phyloP scores from a whole-genome alignment of 768 basidiomycete species.

The Guyanaporus albipodus region DNA sequence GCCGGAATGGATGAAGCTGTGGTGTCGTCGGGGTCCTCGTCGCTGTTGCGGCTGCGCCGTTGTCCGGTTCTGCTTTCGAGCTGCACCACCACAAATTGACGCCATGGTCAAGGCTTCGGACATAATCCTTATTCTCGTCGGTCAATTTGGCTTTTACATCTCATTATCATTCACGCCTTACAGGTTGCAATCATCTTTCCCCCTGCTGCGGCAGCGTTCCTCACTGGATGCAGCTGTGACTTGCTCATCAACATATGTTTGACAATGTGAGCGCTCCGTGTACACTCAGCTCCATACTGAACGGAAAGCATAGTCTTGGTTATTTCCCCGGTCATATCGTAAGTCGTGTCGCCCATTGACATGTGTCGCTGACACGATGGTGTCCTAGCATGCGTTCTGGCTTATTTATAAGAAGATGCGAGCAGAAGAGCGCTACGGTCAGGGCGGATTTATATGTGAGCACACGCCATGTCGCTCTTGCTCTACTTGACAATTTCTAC shows the following conservation, averaged over 20 bases:
- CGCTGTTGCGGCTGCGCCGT: constrained; percentile 14
- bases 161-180: neutral
- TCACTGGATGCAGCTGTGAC: constrained; percentile 84
- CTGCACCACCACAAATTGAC: constrained; percentile 1
- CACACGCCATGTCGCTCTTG: constrained; percentile 8
- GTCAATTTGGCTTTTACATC: constrained; percentile 18
- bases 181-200: constrained; percentile 80
- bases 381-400: constrained; percentile 73
- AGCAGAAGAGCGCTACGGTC: constrained; percentile 78
- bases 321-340: constrained; percentile 66
- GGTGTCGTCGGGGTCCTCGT: constrained; percentile 20
- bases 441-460: constrained; percentile 74
- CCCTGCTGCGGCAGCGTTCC: constrained; percentile 71
- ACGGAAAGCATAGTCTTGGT: constrained; percentile 49
- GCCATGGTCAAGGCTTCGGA: constrained; percentile 60
- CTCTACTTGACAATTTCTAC: constrained; percentile 1
- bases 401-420: constrained; percentile 88
- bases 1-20: neutral
- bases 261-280: constrained; percentile 53
- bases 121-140: constrained; percentile 72
- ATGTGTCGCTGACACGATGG: neutral
- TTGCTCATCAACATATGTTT: constrained; percentile 79
- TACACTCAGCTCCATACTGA: constrained; percentile 2
- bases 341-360: constrained; percentile 12
- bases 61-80: neutral